Base-by-base conservation (phyloP, 768 basidiomycete species). In the Neoboletus brunneissimus region DNA sequence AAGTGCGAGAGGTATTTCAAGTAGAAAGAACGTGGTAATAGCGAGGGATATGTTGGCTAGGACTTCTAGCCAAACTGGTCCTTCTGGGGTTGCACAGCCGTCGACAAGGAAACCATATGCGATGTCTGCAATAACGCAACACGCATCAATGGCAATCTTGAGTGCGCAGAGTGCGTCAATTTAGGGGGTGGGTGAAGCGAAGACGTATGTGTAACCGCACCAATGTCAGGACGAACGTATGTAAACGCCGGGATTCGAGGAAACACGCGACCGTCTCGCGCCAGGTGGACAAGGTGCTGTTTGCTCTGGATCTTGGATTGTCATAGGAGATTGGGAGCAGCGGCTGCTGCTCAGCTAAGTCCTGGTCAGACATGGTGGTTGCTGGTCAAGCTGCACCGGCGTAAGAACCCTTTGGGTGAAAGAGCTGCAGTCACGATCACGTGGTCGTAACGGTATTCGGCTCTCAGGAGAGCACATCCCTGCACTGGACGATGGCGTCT, bases 41-140 rank as follows among this genome's bases (percentile, higher is more conserved):
- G 51, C 67, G 40, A 89, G 78, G 5, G 89, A 91, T 51, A 87
- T 70, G 53, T 80, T 75, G 8, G 85, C 72, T 34, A 90, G 72
- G 31, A 84, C 70, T 57, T 83, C 79, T 12, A 92, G 79, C 87
- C 87, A 91, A 22, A 64, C 38, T 1, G 87, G 87, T 18, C 67
- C 64, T 13, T 81, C 79, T 27, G 77, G 72, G 50, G 41, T 5
- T 6, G 70, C 68, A 64, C 89, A 90, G 16, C 65, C 66, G 18
- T 80, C 72, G 27, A 77, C 77, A 31, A 92, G 79, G 56, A 91
- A 82, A 22, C 81, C 83, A 64, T 86, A 89, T 16, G 74, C 77
- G 7, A 93, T 77, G 69, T 92, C 89, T 25, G 79, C 75, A 34
- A 92, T 79, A n/a, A 91, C 88, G 64, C 87, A 88, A 3, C 63